Percentiles rank a stretch among this genome's conserved stretches.
Conservation (phyloP, 176 grass and related monocot species). For the Alopecurus myosuroides region DNA sequence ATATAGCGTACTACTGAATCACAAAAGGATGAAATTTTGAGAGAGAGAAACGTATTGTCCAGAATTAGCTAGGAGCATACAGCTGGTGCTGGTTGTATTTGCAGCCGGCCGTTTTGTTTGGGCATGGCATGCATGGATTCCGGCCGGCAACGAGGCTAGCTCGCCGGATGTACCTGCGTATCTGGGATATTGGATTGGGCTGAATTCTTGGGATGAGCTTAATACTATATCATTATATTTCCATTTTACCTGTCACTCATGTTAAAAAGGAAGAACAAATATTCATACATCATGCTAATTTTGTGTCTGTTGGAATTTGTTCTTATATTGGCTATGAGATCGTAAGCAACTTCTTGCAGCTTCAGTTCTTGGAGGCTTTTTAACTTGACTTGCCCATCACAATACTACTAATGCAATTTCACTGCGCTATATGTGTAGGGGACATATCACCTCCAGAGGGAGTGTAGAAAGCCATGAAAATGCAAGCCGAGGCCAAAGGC, state of each 20-base stretch:
- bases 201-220: constrained; percentile 39
- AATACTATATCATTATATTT: no score
- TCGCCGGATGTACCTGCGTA: not conserved
- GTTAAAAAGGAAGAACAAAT: no score
- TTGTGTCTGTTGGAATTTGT: no score
- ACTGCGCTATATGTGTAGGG: no score
- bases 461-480: constrained; percentile 91
- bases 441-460: constrained; percentile 85
- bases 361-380: no score
- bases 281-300: no score
- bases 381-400: no score
- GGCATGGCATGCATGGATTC: not conserved
- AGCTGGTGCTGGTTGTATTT: not conserved
- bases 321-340: no score
- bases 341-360: no score
- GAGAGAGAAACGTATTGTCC: not conserved
- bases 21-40: no score
- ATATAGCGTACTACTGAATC: not conserved
- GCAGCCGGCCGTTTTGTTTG: not conserved
- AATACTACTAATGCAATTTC: no score
- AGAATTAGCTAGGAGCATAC: not conserved
- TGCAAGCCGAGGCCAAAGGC: constrained; percentile 95
- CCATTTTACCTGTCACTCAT: no score
- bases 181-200: not conserved
- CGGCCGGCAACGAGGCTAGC: not conserved